Evolutionary conservation across 2,329 filamentous ascomycete genomes (phyloP).

Genomic region (Tolypocladium capitatum): DNA sequence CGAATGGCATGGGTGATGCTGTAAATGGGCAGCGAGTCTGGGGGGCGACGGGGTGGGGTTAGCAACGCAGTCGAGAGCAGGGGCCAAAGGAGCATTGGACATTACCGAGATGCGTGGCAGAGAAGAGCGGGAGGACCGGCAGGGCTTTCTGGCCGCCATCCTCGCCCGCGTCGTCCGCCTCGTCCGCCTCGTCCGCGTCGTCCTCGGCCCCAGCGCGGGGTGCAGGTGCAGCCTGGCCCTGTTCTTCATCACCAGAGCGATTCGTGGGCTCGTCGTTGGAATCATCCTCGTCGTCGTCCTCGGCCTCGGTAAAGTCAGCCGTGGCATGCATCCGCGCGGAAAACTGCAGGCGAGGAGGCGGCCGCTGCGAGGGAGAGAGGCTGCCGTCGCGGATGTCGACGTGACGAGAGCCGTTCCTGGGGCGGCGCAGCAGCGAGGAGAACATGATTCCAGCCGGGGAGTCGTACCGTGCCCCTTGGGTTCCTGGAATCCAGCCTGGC

Average conservation of each 20-base stretch:
- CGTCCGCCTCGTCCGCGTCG: constrained; percentile 23
- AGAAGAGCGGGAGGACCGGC: constrained; percentile 62
- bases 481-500: constrained; percentile 9
- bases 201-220: constrained; percentile 34
- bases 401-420: constrained; percentile 20
- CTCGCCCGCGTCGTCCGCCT: constrained; percentile 29
- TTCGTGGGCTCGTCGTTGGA: constrained; percentile 21
- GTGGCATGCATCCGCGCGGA: constrained; percentile 35
- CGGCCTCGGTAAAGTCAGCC: constrained; percentile 52
- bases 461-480: not conserved
- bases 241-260: constrained; percentile 25
- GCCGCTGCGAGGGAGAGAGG: constrained; percentile 18
- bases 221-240: constrained; percentile 26
- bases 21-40: constrained; percentile 80
- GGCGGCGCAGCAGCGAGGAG: constrained; percentile 21
- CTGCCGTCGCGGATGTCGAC: constrained; percentile 15
- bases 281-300: constrained; percentile 39
- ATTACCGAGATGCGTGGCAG: constrained; percentile 60
- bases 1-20: constrained; percentile 82
- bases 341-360: constrained; percentile 13
- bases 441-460: constrained; percentile 17
- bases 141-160: constrained; percentile 17
- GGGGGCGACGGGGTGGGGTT: constrained; percentile 2
- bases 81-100: not conserved
- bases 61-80: not conserved